Conservation (phyloP, 108 stramenopile genomes). For the Cyclostephanos invisitatus region DNA sequence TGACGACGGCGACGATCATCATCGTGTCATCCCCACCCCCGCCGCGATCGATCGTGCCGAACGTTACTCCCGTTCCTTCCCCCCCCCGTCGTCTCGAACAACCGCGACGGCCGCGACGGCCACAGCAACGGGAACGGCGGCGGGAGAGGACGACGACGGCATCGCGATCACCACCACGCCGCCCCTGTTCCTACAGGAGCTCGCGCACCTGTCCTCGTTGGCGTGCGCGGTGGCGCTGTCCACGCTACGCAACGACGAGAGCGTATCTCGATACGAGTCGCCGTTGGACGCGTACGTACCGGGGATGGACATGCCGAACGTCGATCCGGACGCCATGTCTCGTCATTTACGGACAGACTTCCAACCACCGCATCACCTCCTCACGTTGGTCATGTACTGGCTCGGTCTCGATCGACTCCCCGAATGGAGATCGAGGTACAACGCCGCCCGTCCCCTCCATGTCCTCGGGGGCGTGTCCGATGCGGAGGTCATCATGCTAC, state of each 20-base stretch:
- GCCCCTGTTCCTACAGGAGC: conserved; percentile 73
- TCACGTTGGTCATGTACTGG: conserved; percentile 32
- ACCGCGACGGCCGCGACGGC: too few species aligned
- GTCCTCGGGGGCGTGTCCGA: conserved; percentile 79
- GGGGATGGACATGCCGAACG: conserved; percentile 57
- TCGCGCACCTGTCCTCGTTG: conserved; percentile 70
- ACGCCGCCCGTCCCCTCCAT: conserved; percentile 60
- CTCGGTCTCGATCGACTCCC: conserved; percentile 58
- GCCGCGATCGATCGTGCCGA: neutral
- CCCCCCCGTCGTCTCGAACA: too few species aligned
- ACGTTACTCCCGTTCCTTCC: conserved; percentile 4
- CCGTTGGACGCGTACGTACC: conserved; percentile 61
- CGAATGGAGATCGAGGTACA: conserved; percentile 50
- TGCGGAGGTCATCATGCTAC: conserved; percentile 62
- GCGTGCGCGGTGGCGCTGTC: conserved; percentile 67
- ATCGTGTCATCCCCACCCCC: neutral
- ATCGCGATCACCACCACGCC: conserved; percentile 42
- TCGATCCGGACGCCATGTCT: conserved; percentile 62
- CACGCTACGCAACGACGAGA: conserved; percentile 74
- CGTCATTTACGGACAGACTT: conserved; percentile 7
- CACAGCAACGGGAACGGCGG: neutral
- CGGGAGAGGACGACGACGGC: neutral
- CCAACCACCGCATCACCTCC: conserved; percentile 8
- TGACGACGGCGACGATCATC: neutral
- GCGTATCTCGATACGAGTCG: conserved; percentile 45